A percentile compares a stretch with the other conserved stretches of the same genome.
phyloP scores from a whole-genome alignment of 164 flowering plant genomes.

The Tetrastigma voinierianum region DNA sequence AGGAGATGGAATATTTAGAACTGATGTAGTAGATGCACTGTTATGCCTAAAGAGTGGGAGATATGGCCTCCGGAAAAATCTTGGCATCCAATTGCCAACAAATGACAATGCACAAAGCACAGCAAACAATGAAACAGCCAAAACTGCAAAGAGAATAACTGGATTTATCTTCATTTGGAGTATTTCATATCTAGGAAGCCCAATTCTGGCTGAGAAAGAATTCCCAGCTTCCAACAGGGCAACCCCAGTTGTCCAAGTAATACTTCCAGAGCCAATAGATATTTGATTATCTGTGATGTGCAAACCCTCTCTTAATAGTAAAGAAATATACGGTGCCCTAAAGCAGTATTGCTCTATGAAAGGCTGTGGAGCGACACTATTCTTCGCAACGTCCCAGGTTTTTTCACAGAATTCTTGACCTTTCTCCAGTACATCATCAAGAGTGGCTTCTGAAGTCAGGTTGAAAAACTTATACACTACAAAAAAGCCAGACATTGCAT shows the following conservation, averaged over 20 bases:
- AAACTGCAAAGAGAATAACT: conserved; percentile 39
- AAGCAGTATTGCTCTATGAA: conserved; percentile 97
- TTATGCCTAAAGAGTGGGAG: conserved; percentile 79
- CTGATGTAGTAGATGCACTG: conserved; percentile 51
- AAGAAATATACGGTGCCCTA: conserved; percentile 88
- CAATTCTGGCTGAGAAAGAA: conserved; percentile 40
- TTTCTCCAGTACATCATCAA: conserved; percentile 82
- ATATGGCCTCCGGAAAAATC: conserved; percentile 55
- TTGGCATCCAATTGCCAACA: conserved; percentile 57
- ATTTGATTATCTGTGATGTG: conserved; percentile 73
- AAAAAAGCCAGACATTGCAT: conserved; percentile 92
- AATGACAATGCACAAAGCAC: conserved; percentile 63
- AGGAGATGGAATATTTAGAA: conserved; percentile 66
- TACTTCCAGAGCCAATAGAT: conserved; percentile 87
- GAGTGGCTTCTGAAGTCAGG: conserved; percentile 66
- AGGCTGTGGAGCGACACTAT: conserved; percentile 90
- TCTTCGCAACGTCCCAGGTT: conserved; percentile 75
- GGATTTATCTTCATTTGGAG: conserved; percentile 60
- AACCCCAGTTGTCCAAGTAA: conserved; percentile 97
- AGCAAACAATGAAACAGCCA: conserved; percentile 51
- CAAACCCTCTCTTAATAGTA: conserved; percentile 84
- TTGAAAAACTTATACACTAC: conserved; percentile 94
- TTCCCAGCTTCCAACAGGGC: conserved; percentile 85
- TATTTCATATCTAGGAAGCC: conserved; percentile 40
- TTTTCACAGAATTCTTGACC: conserved; percentile 84